Conservation (phyloP, 179 eudicot genomes). For the Beta lomatogona region DNA sequence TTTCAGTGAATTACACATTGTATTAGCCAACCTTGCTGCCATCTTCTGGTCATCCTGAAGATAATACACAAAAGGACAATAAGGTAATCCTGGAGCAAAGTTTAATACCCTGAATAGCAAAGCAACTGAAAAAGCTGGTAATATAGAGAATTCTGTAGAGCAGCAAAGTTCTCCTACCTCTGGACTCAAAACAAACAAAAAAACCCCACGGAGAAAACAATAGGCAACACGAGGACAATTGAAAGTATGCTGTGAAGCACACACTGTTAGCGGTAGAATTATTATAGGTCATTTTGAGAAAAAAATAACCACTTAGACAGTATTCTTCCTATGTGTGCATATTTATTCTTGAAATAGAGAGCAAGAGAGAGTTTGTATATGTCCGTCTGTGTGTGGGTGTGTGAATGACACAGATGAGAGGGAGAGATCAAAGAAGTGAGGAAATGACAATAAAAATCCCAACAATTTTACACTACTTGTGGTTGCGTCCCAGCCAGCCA, state of each 20-base stretch:
- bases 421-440: background rate
- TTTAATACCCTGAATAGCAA: background rate
- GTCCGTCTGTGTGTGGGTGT: background rate
- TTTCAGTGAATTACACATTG: constrained; percentile 90
- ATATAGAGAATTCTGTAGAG: background rate
- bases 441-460: background rate
- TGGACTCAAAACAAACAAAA: background rate
- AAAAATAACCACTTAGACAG: background rate
- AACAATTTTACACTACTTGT: background rate
- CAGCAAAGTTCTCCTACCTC: background rate
- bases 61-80: constrained; percentile 11
- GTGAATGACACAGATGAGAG: background rate
- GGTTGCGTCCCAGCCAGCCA: background rate
- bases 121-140: background rate
- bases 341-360: background rate
- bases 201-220: background rate
- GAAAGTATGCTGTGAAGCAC: background rate
- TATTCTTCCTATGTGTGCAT: background rate
- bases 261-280: background rate
- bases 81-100: background rate
- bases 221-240: background rate
- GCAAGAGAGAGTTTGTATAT: background rate
- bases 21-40: constrained; percentile 76
- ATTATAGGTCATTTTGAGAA: background rate
- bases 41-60: constrained; percentile 81